Percentiles rank a stretch among this genome's conserved stretches.
phyloP scores from a whole-genome alignment of 495 filamentous ascomycete species.

The Penicillium simplicissimum region DNA sequence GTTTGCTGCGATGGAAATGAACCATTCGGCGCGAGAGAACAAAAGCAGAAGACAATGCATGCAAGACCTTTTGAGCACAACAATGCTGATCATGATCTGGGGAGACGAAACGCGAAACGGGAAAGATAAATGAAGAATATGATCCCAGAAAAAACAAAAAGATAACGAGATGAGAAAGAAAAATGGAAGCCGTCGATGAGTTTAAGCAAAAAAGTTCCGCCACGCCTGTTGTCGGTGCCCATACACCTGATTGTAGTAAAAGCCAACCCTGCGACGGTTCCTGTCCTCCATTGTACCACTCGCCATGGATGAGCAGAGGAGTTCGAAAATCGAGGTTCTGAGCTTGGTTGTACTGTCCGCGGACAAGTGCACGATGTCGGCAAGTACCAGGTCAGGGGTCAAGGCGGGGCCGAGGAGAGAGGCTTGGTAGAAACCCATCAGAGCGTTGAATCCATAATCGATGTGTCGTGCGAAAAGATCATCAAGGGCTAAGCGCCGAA shows the following conservation, averaged over 20 bases:
- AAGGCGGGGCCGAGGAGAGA: slow-evolving; percentile 49
- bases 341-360: slow-evolving; percentile 32
- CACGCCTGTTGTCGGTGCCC: slow-evolving; percentile 1
- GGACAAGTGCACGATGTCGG: slow-evolving; percentile 56
- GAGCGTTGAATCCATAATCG: slow-evolving; percentile 52
- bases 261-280: slow-evolving; percentile 57
- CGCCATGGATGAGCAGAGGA: slow-evolving; percentile 13
- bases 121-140: slow-evolving; percentile 18
- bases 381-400: slow-evolving; percentile 52
- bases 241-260: slow-evolving; percentile 37
- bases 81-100: slow-evolving; percentile 27
- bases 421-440: slow-evolving; percentile 61
- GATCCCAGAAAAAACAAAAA: slow-evolving; percentile 14
- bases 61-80: slow-evolving; percentile 25
- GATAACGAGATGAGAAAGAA: slow-evolving; percentile 1
- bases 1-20: slow-evolving; percentile 21
- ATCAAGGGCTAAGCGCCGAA: slow-evolving; percentile 67
- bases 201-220: slow-evolving; percentile 26
- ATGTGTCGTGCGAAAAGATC: slow-evolving; percentile 54
- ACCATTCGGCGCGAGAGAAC: slow-evolving; percentile 21
- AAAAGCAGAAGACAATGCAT: slow-evolving; percentile 25
- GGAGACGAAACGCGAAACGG: slow-evolving; percentile 24
- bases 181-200: slow-evolving; percentile 14
- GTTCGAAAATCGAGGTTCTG: slow-evolving; percentile 8
- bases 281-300: slow-evolving; percentile 55